Conservation (phyloP, 2,329 filamentous ascomycete species). For the Knufia petricola region DNA sequence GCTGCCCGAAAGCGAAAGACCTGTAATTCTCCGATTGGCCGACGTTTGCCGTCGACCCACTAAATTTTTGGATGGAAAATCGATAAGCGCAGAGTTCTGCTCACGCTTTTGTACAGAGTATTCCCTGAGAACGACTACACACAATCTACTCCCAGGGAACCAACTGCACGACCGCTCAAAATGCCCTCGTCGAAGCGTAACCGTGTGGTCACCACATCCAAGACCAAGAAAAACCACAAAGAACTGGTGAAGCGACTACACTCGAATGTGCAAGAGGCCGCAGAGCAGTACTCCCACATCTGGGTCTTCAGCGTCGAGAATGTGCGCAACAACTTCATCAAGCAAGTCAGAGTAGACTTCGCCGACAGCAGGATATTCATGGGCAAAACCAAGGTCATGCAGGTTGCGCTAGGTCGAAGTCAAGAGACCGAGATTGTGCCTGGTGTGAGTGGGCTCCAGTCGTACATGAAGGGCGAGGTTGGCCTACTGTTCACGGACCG, state of each 20-base stretch:
- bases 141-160: no score
- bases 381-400: slow-evolving; percentile 98
- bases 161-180: neutral
- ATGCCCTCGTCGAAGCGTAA: slow-evolving; percentile 98
- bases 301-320: slow-evolving; percentile 93
- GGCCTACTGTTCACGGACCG: slow-evolving; percentile 87
- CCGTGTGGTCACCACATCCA: slow-evolving; percentile 79
- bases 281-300: slow-evolving; percentile 79
- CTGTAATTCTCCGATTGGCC: neutral
- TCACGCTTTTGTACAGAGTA: no score
- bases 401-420: slow-evolving; percentile 75
- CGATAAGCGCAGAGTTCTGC: neutral
- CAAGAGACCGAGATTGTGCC: slow-evolving; percentile 71
- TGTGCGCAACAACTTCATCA: slow-evolving; percentile 78
- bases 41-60: neutral
- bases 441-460: slow-evolving; percentile 60
- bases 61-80: slow-evolving; percentile 3
- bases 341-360: slow-evolving; percentile 30
- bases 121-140: no score
- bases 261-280: slow-evolving; percentile 72
- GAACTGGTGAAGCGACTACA: slow-evolving; percentile 80
- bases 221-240: slow-evolving; percentile 82
- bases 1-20: no score
- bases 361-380: slow-evolving; percentile 64
- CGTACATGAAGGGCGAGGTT: slow-evolving; percentile 68